These are phyloP conservation scores for Ramichloridium luteum DNA, from an alignment of 2,329 filamentous ascomycete species.

Conservation along the genomic window DNA sequence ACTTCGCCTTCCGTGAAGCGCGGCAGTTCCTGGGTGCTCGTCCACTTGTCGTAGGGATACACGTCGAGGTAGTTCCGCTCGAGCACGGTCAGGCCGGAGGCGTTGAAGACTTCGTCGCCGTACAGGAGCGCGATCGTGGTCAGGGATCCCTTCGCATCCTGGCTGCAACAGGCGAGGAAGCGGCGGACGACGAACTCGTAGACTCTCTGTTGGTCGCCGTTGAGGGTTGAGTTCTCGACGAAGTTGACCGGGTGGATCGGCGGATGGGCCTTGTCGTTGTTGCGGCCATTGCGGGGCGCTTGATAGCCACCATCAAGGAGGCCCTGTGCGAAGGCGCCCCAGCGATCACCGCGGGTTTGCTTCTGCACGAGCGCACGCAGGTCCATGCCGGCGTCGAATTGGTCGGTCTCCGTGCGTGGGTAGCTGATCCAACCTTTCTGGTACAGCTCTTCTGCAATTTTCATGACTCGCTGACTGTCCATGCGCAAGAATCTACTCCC, in stretches of 20 bases:
- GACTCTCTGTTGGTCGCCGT: conserved; percentile 53
- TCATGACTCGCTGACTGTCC: conserved; percentile 85
- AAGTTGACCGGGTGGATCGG: conserved; percentile 95
- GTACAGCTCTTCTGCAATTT: conserved; percentile 72
- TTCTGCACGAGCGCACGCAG: conserved; percentile 69
- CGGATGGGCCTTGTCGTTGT: conserved; percentile 95
- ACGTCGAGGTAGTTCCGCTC: conserved; percentile 91
- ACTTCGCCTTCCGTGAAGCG: conserved; percentile 65
- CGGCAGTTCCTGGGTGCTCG: conserved; percentile 70
- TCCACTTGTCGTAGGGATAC: conserved; percentile 95
- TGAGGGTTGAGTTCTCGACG: conserved; percentile 49
- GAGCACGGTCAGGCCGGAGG: conserved; percentile 72
- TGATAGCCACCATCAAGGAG: conserved; percentile 66
- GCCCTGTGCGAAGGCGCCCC: conserved; percentile 68
- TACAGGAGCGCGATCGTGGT: conserved; percentile 79
- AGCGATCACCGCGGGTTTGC: conserved; percentile 58
- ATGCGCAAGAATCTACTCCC: conserved; percentile 81
- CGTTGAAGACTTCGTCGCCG: conserved; percentile 68
- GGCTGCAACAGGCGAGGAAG: conserved; percentile 90
- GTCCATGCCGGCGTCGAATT: conserved; percentile 84
- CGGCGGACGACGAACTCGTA: conserved; percentile 89
- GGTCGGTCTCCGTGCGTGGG: conserved; percentile 90
- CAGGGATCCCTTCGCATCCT: conserved; percentile 77
- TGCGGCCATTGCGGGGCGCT: conserved; percentile 66
- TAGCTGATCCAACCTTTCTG: conserved; percentile 96